Evolutionary conservation across 129 eudicot species (phyloP), one percentile per base, ranked within the genome.

Genomic region (Sambucus nigra): DNA sequence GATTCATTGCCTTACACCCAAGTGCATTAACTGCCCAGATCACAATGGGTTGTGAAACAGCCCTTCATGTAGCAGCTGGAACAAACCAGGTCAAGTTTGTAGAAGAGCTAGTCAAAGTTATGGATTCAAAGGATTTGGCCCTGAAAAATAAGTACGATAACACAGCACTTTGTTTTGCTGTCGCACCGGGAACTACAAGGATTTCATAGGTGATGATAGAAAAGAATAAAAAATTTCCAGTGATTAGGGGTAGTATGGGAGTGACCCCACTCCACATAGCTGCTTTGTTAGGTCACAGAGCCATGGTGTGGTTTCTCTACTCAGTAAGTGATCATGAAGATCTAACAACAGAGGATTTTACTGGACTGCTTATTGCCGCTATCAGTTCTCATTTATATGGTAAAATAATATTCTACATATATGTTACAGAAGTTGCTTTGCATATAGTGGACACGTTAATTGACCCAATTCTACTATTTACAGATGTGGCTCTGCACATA

Each of bases 31-130:
- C 69, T 7, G 60, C 32, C 8, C 61, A 66, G 47, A 70, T 76
- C 60, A 73, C 77, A 0, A 73, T 61, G 44, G 65, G 71, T 19
- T 44, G 63, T 29, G 86, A 79, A 47, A 73, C 77, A 18, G 59
- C 63, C 2, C 86, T 74, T 26, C 86, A 79, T 55, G 59, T 74
- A 62, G 81, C 86, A 28, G 86, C 80, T 12, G 71, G 71, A 18
- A 75, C 75, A 8, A 69, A 73, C 49, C 75, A 73, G 54, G 41
- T 55, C 18, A 47, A 61, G 26, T 50, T 64, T 48, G 82, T 71
- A 19, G 67, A 67, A 39, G 67, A 75, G 26, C 50, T 75, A 20
- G 71, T 80, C 16, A 9, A 61, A 1, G 2, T 64, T 40, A 75
- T 75, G 79, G 57, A 57, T 21, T 60, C 58, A 14, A 9, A 51